Conservation (phyloP, 768 basidiomycete genomes). For the Sarcodon sp. region DNA sequence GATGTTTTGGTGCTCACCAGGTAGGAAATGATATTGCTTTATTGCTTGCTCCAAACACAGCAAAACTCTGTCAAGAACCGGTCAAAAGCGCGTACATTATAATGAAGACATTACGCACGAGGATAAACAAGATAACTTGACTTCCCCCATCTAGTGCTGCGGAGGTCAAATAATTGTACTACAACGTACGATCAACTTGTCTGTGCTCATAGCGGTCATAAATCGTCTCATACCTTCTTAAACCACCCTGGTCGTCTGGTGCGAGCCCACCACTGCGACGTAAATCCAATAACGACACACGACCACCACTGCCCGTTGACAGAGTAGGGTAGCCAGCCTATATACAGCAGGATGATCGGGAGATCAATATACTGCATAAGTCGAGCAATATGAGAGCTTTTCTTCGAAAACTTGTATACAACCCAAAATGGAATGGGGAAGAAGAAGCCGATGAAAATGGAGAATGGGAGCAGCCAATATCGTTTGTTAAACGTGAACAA, state of each 20-base stretch:
- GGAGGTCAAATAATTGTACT: conserved; percentile 32
- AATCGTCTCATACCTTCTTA: conserved; percentile 22
- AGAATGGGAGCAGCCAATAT: conserved; percentile 33
- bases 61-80: conserved; percentile 14
- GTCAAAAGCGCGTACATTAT: neutral
- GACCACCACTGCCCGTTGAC: conserved; percentile 46
- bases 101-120: conserved; percentile 20
- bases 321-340: conserved; percentile 30
- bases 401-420: conserved; percentile 23
- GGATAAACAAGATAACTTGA: conserved; percentile 36
- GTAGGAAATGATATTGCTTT: conserved; percentile 28
- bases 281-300: conserved; percentile 35
- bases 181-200: conserved; percentile 2
- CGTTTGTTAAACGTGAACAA: conserved; percentile 32
- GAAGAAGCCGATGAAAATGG: conserved; percentile 37
- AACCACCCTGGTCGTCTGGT: conserved; percentile 30
- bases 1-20: conserved; percentile 23
- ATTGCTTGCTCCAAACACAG: conserved; percentile 28
- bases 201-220: neutral
- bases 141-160: conserved; percentile 36
- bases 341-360: conserved; percentile 27
- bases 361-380: conserved; percentile 30
- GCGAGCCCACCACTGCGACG: conserved; percentile 36
- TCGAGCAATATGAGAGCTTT: conserved; percentile 18
- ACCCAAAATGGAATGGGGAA: conserved; percentile 38